These are phyloP conservation scores for Cicer cuneatum DNA, from an alignment of 306 rosid species.

Conservation along the genomic window DNA sequence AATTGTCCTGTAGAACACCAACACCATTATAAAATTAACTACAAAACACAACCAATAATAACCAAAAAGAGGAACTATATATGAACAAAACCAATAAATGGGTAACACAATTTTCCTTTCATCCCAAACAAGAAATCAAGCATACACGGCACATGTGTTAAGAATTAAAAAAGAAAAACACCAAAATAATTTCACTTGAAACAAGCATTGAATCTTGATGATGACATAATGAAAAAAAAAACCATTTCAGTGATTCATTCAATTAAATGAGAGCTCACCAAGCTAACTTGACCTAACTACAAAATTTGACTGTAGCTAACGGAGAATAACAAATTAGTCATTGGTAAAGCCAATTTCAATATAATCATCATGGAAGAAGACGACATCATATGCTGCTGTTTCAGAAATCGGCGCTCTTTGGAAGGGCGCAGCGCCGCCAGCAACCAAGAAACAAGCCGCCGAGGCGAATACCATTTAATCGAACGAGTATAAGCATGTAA, in stretches of 20 bases:
- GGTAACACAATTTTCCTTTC: not conserved
- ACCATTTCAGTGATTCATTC: not conserved
- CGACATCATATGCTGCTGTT: slow-evolving; percentile 16
- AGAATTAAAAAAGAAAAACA: not conserved
- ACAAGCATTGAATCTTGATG: not conserved
- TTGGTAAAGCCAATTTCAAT: too few species aligned
- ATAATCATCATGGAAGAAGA: slow-evolving; percentile 12
- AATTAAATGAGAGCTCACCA: not conserved
- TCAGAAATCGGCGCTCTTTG: slow-evolving; percentile 42
- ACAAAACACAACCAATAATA: too few species aligned
- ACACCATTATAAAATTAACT: slow-evolving; percentile 3
- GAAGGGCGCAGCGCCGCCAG: slow-evolving; percentile 52
- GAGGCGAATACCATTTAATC: slow-evolving; percentile 55
- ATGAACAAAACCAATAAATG: slow-evolving; percentile 9
- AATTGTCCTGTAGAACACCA: slow-evolving; percentile 51
- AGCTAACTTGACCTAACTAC: not conserved
- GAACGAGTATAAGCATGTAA: slow-evolving; percentile 12
- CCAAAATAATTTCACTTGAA: not conserved
- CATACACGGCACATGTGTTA: not conserved
- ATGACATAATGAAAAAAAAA: not conserved
- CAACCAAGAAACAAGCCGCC: slow-evolving; percentile 58
- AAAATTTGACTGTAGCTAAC: not conserved
- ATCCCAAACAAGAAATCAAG: not conserved
- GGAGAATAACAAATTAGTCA: slow-evolving; percentile 5
- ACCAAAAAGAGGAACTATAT: not conserved